Percentiles rank a stretch among this genome's conserved stretches.
These are phyloP conservation scores for Sextonia rubra DNA, from an alignment of 164 flowering plant genomes.

Conservation along the genomic window DNA sequence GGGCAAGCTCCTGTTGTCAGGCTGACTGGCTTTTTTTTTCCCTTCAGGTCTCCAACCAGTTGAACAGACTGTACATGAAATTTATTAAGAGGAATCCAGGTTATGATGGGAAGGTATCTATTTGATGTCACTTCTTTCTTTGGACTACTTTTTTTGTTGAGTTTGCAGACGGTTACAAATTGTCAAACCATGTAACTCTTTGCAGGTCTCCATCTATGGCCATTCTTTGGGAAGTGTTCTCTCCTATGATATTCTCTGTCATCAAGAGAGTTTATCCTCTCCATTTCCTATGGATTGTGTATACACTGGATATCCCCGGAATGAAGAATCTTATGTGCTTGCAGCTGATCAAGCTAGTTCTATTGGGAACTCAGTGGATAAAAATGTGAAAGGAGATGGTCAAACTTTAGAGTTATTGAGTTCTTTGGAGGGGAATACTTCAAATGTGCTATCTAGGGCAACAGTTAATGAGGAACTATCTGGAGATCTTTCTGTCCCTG, in stretches of 20 bases:
- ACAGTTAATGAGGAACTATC: constrained; percentile 16
- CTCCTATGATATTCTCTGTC: constrained; percentile 96
- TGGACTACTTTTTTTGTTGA: not conserved
- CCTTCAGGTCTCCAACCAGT: constrained; percentile 83
- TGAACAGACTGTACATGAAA: constrained; percentile 73
- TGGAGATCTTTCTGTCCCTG: constrained; percentile 17
- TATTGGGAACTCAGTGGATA: constrained; percentile 17
- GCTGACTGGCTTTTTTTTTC: not conserved
- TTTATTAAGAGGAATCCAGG: constrained; percentile 95
- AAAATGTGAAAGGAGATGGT: constrained; percentile 10
- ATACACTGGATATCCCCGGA: constrained; percentile 33
- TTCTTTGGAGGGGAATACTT: constrained; percentile 15
- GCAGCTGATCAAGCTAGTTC: constrained; percentile 17
- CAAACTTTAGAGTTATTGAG: constrained; percentile 14
- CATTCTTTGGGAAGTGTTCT: constrained; percentile 99
- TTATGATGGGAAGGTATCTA: constrained; percentile 91
- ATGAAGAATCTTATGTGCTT: constrained; percentile 21
- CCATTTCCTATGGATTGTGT: constrained; percentile 78
- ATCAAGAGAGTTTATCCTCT: constrained; percentile 70
- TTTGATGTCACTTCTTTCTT: not conserved
- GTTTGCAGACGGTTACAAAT: not conserved
- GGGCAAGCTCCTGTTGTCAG: not conserved
- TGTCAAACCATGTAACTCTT: not conserved
- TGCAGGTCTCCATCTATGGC: constrained; percentile 88
- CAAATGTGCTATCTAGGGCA: constrained; percentile 11